Base-by-base conservation (phyloP, 345 rosid species). In the Euphorbia pulcherrima region DNA sequence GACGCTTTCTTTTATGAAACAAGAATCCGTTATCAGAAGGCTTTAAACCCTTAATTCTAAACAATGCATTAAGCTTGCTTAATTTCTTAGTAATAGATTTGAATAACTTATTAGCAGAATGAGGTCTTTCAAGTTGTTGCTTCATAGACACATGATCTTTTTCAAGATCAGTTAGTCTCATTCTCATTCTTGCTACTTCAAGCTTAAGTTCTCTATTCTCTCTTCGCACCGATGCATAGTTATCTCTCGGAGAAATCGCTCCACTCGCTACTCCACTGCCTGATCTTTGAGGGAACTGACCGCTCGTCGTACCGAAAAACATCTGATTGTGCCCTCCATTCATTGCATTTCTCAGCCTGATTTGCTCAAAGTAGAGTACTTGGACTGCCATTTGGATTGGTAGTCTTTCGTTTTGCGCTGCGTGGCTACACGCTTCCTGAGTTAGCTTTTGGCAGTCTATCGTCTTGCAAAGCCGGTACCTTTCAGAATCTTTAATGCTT, bases 371-470 rank as follows among this genome's bases (percentile, higher is more conserved):
- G 78, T 89, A 89, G 8, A 94, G 76, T 35, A 91, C 97, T 70
- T 94, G 97, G 39, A 94, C 96, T 6, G 99, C 96, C 97, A 89
- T 94, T 69, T 91, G 99, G 30, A 94, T 93, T 0, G 99, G 99
- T 20, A 94, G 62, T 72, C 99, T 88, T 72, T 94, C 99, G 62
- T 94, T 91, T 50, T 94, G 99, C 0, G 97, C 97, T 0, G 97
- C 99, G 18, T 94, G 97, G 81, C 97, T 89, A 79, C 99, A 94
- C 35, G 99, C 99, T 81, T 94, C 99, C 68, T 91, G 97, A n/a
- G 99, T 88, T 51, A 94, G 83, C 77, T 89, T 94, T 73, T 94
- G 99, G 62, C 92, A 85, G 75, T 94, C 97, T 46, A 91, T 94
- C 26, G 97, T 88, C 72, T 91, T 94, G 84, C 96, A 89, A 3